phyloP scores from a whole-genome alignment of 1,284 basidiomycete species.

The Puccinia horiana region DNA sequence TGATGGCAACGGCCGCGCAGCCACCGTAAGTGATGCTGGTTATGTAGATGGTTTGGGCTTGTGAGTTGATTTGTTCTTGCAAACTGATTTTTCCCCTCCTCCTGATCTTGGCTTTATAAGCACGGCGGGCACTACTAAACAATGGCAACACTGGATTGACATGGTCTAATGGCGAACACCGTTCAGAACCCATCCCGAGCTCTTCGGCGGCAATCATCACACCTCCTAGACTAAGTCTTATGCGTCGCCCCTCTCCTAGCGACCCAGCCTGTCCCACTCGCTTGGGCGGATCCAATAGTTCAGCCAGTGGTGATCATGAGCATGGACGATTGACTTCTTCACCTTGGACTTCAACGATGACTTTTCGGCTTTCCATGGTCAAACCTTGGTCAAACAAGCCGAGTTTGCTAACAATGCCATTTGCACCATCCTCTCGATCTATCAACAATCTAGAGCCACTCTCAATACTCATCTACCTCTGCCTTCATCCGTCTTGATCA shows the following conservation, averaged over 20 bases:
- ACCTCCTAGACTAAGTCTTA: not conserved
- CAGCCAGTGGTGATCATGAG: not conserved
- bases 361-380: conserved; percentile 89
- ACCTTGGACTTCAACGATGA: conserved; percentile 97
- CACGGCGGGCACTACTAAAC: not conserved
- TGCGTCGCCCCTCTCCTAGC: not conserved
- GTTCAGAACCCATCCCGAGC: conserved; percentile 1
- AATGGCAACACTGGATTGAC: not conserved
- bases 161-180: not conserved
- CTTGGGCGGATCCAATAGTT: not conserved
- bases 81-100: too few species aligned
- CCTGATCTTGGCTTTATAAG: not conserved
- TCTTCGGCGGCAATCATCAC: conserved; percentile 3
- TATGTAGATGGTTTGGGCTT: not conserved
- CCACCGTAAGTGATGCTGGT: conserved; percentile 25
- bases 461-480: conserved; percentile 50
- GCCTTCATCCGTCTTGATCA: conserved; percentile 66
- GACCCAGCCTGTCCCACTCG: not conserved
- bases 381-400: conserved; percentile 80
- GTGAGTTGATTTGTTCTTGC: not conserved
- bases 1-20: not conserved
- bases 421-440: conserved; percentile 74
- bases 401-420: conserved; percentile 74
- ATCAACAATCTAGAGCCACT: conserved; percentile 61
- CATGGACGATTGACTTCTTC: conserved; percentile 89